phyloP scores from a whole-genome alignment of 306 rosid species.

The Vicia villosa region DNA sequence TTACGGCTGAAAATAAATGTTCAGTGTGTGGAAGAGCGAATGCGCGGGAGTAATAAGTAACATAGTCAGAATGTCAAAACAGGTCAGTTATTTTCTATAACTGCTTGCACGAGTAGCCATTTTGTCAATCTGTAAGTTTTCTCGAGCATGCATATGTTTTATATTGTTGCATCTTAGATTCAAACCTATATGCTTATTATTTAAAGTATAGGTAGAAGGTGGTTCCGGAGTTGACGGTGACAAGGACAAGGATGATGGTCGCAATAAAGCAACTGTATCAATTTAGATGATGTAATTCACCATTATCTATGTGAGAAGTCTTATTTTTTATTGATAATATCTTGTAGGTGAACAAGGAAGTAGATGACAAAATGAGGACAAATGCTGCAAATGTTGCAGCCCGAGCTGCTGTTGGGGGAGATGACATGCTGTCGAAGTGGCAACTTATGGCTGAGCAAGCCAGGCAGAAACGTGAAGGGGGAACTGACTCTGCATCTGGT shows the following conservation, averaged over 20 bases:
- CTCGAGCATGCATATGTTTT: slow-evolving; percentile 2
- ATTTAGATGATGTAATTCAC: slow-evolving; percentile 21
- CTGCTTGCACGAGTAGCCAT: slow-evolving; percentile 29
- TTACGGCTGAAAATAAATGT: slow-evolving; percentile 41
- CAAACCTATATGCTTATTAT: slow-evolving; percentile 6
- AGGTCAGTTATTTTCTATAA: slow-evolving; percentile 54
- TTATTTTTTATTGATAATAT: slow-evolving; percentile 27
- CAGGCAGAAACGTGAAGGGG: slow-evolving; percentile 89
- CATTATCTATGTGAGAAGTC: slow-evolving; percentile 6
- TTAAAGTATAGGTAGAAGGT: slow-evolving; percentile 58
- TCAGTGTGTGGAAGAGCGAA: slow-evolving; percentile 94
- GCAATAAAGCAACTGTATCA: slow-evolving; percentile 51
- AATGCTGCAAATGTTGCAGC: slow-evolving; percentile 99
- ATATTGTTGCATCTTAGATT: slow-evolving; percentile 6
- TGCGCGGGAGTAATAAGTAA: slow-evolving; percentile 82
- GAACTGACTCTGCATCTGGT: slow-evolving; percentile 59
- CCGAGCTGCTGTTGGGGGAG: slow-evolving; percentile 98
- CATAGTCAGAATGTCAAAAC: slow-evolving; percentile 85
- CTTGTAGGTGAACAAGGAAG: slow-evolving; percentile 73
- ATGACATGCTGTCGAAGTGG: slow-evolving; percentile 96
- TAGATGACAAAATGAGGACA: slow-evolving; percentile 94
- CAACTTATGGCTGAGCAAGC: slow-evolving; percentile 98
- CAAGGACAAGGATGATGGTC: slow-evolving; percentile 87
- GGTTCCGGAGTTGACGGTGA: slow-evolving; percentile 67
- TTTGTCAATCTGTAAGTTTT: slow-evolving; percentile 22